Conservation (phyloP, 371 early-diverging fungal genomes). For the Mucor irregularis region DNA sequence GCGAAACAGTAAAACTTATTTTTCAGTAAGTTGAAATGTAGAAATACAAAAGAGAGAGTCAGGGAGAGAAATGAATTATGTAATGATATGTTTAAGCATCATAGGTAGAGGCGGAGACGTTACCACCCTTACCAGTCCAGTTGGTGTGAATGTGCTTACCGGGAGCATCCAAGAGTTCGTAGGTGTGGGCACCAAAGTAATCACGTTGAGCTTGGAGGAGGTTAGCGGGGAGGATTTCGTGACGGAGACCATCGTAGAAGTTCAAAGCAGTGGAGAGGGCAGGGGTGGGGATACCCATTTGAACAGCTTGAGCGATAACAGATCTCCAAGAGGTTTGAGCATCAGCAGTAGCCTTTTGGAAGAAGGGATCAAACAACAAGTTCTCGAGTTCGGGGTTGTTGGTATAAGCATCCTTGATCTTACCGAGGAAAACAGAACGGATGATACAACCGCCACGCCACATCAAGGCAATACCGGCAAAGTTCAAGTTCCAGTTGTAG, state of each 20-base stretch:
- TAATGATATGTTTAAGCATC: constrained; percentile 33
- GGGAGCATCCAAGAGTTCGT: constrained; percentile 79
- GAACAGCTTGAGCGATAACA: constrained; percentile 80
- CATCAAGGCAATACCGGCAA: constrained; percentile 95
- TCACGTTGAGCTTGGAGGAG: constrained; percentile 97
- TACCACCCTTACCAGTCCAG: constrained; percentile 93
- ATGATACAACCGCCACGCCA: constrained; percentile 99
- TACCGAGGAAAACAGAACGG: constrained; percentile 91
- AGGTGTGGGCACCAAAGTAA: constrained; percentile 99
- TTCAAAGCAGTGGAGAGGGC: constrained; percentile 90
- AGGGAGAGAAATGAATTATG: neutral
- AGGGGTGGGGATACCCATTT: constrained; percentile 92
- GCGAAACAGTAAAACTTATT: too few relatives aligned
- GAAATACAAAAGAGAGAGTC: neutral
- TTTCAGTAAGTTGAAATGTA: neutral
- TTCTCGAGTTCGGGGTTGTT: constrained; percentile 84
- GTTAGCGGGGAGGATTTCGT: constrained; percentile 91
- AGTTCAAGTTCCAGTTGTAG: constrained; percentile 94
- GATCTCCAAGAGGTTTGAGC: constrained; percentile 90
- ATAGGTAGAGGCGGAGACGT: constrained; percentile 61
- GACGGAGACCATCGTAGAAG: constrained; percentile 97
- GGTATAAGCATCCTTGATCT: constrained; percentile 93
- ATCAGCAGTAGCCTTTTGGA: constrained; percentile 83
- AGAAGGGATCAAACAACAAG: constrained; percentile 94
- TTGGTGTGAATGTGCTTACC: constrained; percentile 91